phyloP scores from a whole-genome alignment of 805 yeast genomes.

The Cyberlindnera nakhonratchasimensis region DNA sequence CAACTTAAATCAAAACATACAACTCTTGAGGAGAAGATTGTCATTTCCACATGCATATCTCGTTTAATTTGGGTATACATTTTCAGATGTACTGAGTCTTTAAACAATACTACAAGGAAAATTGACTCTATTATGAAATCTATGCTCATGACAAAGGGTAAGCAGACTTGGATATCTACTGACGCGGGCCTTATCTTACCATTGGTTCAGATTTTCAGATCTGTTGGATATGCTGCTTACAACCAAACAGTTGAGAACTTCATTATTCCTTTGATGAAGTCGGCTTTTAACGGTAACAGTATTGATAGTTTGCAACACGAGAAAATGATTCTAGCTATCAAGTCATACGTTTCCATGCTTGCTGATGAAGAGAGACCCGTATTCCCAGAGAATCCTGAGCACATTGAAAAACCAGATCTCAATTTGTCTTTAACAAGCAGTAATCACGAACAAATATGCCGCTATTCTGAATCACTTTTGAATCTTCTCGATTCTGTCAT shows the following conservation, averaged over 20 bases:
- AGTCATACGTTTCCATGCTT: constrained; percentile 68
- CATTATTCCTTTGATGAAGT: constrained; percentile 62
- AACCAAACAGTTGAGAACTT: constrained; percentile 79
- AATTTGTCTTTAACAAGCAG: constrained; percentile 29
- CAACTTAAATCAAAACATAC: constrained; percentile 62
- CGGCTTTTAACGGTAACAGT: constrained; percentile 52
- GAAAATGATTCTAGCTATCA: constrained; percentile 62
- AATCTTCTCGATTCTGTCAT: constrained; percentile 57
- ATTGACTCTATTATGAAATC: constrained; percentile 60
- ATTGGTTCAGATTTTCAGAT: constrained; percentile 67
- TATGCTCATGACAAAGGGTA: constrained; percentile 53
- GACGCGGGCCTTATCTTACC: constrained; percentile 62
- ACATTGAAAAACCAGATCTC: constrained; percentile 31
- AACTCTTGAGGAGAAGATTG: constrained; percentile 41
- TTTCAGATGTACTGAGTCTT: constrained; percentile 80
- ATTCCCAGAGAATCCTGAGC: constrained; percentile 56
- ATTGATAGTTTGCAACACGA: constrained; percentile 70
- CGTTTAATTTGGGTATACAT: constrained; percentile 87
- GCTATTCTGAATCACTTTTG: constrained; percentile 51
- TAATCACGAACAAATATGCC: constrained; percentile 69
- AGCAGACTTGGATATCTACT: constrained; percentile 72
- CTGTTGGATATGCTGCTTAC: constrained; percentile 74
- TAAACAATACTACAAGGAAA: constrained; percentile 81
- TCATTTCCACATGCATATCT: constrained; percentile 61
- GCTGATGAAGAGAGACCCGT: constrained; percentile 66